phyloP scores from a whole-genome alignment of 176 grass and related monocot genomes.

The Eragrostis nindensis region DNA sequence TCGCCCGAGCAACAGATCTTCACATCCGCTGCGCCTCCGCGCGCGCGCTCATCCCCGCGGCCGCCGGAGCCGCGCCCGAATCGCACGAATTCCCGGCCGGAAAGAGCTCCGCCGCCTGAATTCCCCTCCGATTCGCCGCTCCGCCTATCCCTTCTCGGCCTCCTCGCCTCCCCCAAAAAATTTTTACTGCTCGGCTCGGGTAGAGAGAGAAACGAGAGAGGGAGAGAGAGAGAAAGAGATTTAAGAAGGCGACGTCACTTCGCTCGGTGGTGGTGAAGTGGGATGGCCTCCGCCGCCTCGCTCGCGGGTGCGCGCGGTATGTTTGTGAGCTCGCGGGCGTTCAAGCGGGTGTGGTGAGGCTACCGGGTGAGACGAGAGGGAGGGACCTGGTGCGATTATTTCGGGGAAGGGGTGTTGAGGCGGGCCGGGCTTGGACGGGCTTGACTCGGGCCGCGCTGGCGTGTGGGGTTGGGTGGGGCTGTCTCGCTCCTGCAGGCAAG shows the following conservation, averaged over 20 bases:
- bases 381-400: slow-evolving; percentile 31
- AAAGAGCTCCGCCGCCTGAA: background rate
- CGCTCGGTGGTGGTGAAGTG: slow-evolving; percentile 1
- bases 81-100: slow-evolving; percentile 45
- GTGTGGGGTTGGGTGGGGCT: slow-evolving; percentile 3
- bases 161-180: background rate
- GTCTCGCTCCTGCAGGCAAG: slow-evolving; percentile 52
- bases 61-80: background rate
- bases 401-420: background rate
- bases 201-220: slow-evolving; percentile 8
- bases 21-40: slow-evolving; percentile 44
- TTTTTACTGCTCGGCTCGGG: slow-evolving; percentile 31
- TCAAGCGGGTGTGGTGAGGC: slow-evolving; percentile 16
- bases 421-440: background rate
- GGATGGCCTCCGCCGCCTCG: background rate
- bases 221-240: background rate
- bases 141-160: background rate
- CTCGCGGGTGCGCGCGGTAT: background rate
- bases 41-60: background rate
- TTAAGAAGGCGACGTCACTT: slow-evolving; percentile 43
- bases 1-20: slow-evolving; percentile 36
- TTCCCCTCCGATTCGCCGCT: slow-evolving; percentile 32
- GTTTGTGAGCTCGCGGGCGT: background rate
- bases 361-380: background rate
- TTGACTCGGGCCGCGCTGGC: background rate